Percentiles rank a stretch among this genome's conserved stretches.
These are phyloP conservation scores for Pilasporangium apinafurcum DNA, from an alignment of 352 stramenopile genomes.

Conservation along the genomic window DNA sequence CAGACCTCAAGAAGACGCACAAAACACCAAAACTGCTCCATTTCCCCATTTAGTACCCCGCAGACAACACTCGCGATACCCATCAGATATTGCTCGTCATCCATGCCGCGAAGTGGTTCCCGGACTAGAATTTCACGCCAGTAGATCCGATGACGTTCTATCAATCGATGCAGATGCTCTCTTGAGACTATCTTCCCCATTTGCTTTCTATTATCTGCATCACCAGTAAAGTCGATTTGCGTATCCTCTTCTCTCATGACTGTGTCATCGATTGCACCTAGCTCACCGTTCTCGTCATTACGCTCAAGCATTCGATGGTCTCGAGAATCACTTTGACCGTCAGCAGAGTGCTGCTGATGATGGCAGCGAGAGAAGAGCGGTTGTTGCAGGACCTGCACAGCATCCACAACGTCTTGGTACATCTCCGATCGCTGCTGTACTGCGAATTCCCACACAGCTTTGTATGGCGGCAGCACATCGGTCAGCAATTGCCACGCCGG, in stretches of 20 bases:
- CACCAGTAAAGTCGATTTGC: not conserved
- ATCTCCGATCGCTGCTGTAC: conserved; percentile 42
- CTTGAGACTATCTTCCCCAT: not conserved
- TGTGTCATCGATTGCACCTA: too few species aligned
- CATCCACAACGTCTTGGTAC: conserved; percentile 56
- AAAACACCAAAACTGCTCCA: conserved; percentile 73
- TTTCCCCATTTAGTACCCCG: conserved; percentile 24
- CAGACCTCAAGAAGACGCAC: conserved; percentile 52
- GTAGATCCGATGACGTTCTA: conserved; percentile 39
- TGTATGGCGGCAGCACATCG: conserved; percentile 47
- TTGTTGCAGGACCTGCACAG: conserved; percentile 45
- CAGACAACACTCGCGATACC: conserved; percentile 26
- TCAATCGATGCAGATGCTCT: conserved; percentile 6
- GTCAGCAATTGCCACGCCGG: conserved; percentile 55
- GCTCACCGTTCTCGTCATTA: too few species aligned
- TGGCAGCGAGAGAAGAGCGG: too few species aligned
- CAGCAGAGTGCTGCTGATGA: too few species aligned
- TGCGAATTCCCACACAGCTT: conserved; percentile 56
- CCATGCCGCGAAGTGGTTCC: conserved; percentile 26
- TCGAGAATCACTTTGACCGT: too few species aligned
- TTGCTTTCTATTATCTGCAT: not conserved
- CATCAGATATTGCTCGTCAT: conserved; percentile 26
- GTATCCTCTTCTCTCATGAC: too few species aligned
- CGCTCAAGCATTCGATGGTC: too few species aligned
- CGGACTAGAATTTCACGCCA: conserved; percentile 26